Evolutionary conservation across 306 rosid genomes (phyloP), one percentile per base, ranked within the genome.

Genomic region (Spatholobus suberectus): DNA sequence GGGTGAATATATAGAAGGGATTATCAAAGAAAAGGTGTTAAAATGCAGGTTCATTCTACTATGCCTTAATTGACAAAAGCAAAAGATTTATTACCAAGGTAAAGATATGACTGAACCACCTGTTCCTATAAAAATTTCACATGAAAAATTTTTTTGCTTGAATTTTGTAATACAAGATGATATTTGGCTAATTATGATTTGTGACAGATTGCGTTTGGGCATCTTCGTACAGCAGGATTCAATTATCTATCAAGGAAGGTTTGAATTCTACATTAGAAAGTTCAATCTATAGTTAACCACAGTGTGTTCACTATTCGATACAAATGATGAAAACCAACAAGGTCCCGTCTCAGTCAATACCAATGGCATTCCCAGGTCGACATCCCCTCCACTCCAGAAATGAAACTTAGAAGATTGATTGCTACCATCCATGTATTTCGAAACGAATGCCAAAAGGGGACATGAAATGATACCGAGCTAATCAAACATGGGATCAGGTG

Each of bases 361-460:
- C 65, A 58, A 20, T 43, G 18, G 11, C 61, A 27, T 58, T 70
- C 62, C 77, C 68, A 23, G 14, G 10, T 59, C 76, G 37, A 63
- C 80, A 73, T 27, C 67, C 51, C 27, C 55, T 23, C 61, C 6
- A 38, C 63, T n/a, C n/a, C n/a, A n/a, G n/a, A 72, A 73, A 15
- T 40, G 76, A 70, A 40, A 58, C 32, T 26, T 67, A 15, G 6
- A 18, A 18, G 72, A 85, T 38, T 21, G 35, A 41, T 40, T 20
- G 49, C 26, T 6, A 62, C 78, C 61, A 52, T 41, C 40, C 58
- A 85, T 44, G 55, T 8, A 21, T 11, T 47, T 10, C n/a, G 10
- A 13, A 72, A 38, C 0, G 32, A 27, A 10, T 29, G 2, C 27
- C 41, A 29, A 27, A 47, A 44, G 37, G 67, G 67, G 46, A 24